Base-by-base conservation (phyloP, 495 filamentous ascomycete genomes). In the Xylaria curta region DNA sequence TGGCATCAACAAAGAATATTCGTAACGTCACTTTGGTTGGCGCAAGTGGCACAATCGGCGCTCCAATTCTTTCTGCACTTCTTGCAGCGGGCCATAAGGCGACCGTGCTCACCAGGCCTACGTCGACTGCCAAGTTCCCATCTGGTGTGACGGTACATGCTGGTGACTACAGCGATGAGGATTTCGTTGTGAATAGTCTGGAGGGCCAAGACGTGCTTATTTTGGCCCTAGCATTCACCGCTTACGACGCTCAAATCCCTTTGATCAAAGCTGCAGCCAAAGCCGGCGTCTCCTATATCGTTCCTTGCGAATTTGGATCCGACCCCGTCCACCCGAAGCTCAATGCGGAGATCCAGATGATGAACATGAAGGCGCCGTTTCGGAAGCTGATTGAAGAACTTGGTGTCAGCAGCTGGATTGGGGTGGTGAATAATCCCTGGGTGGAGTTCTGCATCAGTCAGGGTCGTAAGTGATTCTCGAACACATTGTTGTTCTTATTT, bases 221-320 rank as follows among this genome's bases (percentile, higher is more conserved):
- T 64, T 87, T 90, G 68, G 88, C 86, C 4, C 75, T 91, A 61
- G 66, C 26, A 28, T 46, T 21, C 71, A 70, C 40, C 46, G 40
- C 71, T 6, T 56, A 67, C 9, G 72, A 66, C 10, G 80, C 77
- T 1, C 66, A 73, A 40, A 56, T 46, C 5, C 66, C 53, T 10
- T 80, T 91, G 58, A 77, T 91, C 69, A 74, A 85, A 4, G 89
- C 89, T 0, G 90, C 90, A 2, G 86, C 81, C 6, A 79, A 84
- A 51, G 90, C 89, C 1, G 84, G 84, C 6, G 86, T 92, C 0
- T 79, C 78, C 0, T 90, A 85, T 79, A 78, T 91, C 47, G 71
- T 90, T 19, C 89, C 90, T 13, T 89, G 89, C 73, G 84, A 85
- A 51, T 91, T 76, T 66, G 84, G 83, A 8, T 66, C 70, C 21